phyloP scores from a whole-genome alignment of 1,284 basidiomycete genomes.

The Takashimella koratensis region DNA sequence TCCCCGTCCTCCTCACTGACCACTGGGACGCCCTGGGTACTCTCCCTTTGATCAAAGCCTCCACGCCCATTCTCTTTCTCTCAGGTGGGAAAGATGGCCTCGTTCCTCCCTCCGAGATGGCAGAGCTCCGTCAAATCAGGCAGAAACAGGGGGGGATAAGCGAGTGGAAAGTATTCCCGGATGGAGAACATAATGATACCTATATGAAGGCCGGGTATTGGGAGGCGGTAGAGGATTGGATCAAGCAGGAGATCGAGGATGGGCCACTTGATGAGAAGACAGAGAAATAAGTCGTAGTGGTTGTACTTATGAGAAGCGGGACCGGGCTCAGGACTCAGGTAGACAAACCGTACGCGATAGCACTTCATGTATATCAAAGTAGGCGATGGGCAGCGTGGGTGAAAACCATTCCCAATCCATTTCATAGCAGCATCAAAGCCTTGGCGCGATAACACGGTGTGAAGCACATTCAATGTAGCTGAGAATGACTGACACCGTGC shows the following conservation, averaged over 20 bases:
- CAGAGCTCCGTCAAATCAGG: conserved; percentile 63
- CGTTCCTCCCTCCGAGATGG: conserved; percentile 83
- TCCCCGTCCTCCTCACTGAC: conserved; percentile 51
- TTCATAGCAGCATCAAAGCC: too few relatives aligned
- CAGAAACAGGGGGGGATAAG: conserved; percentile 48
- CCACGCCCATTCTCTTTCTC: conserved; percentile 80
- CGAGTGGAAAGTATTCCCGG: conserved; percentile 58
- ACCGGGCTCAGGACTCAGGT: too few relatives aligned
- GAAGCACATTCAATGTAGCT: too few relatives aligned
- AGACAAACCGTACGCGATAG: too few relatives aligned
- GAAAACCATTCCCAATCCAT: too few relatives aligned
- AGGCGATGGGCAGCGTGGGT: too few relatives aligned
- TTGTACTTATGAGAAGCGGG: too few relatives aligned
- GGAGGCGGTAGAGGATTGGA: conserved; percentile 59
- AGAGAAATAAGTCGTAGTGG: too few relatives aligned
- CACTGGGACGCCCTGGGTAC: conserved; percentile 80
- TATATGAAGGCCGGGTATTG: conserved; percentile 65
- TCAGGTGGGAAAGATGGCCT: conserved; percentile 75
- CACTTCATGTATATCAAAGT: too few relatives aligned
- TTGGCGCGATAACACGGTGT: too few relatives aligned
- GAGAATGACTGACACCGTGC: too few relatives aligned
- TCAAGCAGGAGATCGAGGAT: conserved; percentile 44
- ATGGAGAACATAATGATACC: conserved; percentile 72
- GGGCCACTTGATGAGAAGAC: not conserved
- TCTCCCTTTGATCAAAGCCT: conserved; percentile 63